Evolutionary conservation across 73 alveolate species (phyloP), one percentile per base, ranked within the genome.

Genomic region (Blepharisma stoltei): DNA sequence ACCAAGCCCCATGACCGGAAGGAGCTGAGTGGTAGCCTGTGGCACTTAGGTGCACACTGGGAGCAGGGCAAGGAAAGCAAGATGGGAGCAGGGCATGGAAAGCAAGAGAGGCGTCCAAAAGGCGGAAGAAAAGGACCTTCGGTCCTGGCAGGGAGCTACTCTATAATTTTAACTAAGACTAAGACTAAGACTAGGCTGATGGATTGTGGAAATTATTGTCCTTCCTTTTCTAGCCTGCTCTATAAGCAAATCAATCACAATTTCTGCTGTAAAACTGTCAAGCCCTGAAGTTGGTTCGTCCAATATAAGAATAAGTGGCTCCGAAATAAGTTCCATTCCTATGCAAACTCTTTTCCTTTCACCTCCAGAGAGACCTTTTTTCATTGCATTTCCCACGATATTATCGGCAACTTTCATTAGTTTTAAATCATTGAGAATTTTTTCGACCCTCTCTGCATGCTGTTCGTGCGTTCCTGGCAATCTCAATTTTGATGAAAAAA

Each of bases 101-200:
- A n/a, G n/a, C n/a, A n/a, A n/a, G n/a, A n/a, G n/a, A n/a, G n/a
- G n/a, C n/a, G n/a, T n/a, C n/a, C n/a, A n/a, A n/a, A n/a, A n/a
- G n/a, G n/a, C n/a, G n/a, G n/a, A n/a, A n/a, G n/a, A n/a, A n/a
- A n/a, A n/a, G n/a, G n/a, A n/a, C n/a, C n/a, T n/a, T n/a, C n/a
- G n/a, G n/a, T n/a, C n/a, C n/a, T n/a, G n/a, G n/a, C n/a, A n/a
- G n/a, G n/a, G n/a, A n/a, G n/a, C n/a, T n/a, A n/a, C n/a, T n/a
- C n/a, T n/a, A n/a, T n/a, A n/a, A n/a, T n/a, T n/a, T n/a, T n/a
- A n/a, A n/a, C n/a, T n/a, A n/a, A n/a, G n/a, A n/a, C n/a, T n/a
- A n/a, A n/a, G n/a, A n/a, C n/a, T n/a, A n/a, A n/a, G n/a, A 27
- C 86, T 66, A 4, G 90, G 90, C 73, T 77, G 55, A 83, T 83